A percentile compares a stretch with the other conserved stretches of the same genome.
Conservation (phyloP, 345 rosid species). For the Dipteronia dyeriana region DNA sequence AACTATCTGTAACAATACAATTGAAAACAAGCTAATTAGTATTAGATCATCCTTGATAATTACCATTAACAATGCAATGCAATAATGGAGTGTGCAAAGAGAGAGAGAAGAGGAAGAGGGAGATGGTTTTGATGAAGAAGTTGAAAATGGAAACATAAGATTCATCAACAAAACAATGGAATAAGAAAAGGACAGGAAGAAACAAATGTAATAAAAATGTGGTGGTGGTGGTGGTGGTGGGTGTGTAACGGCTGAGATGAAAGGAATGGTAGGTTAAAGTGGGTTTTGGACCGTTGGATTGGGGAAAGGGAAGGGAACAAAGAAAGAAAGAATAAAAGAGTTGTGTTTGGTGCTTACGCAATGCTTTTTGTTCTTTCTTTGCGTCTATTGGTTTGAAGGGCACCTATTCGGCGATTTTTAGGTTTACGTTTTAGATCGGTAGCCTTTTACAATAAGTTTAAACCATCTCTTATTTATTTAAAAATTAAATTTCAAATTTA, state of each 20-base stretch:
- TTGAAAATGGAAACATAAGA: slow-evolving; percentile 24
- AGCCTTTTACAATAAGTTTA: slow-evolving; percentile 5
- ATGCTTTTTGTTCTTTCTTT: slow-evolving; percentile 28
- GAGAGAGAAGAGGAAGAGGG: slow-evolving; percentile 10
- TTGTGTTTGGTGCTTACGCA: slow-evolving; percentile 32
- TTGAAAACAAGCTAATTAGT: neutral
- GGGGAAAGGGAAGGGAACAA: neutral
- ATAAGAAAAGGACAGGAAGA: slow-evolving; percentile 18
- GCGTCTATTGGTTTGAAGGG: slow-evolving; percentile 27
- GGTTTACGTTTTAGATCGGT: slow-evolving; percentile 19
- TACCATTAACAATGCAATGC: slow-evolving; percentile 30
- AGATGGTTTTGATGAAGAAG: neutral
- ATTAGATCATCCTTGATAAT: slow-evolving; percentile 1
- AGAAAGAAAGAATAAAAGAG: neutral
- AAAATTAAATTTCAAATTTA: no score
- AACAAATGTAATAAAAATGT: slow-evolving; percentile 14
- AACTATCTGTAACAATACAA: neutral
- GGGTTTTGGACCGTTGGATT: slow-evolving; percentile 38
- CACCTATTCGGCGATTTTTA: slow-evolving; percentile 16
- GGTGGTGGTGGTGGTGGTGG: neutral
- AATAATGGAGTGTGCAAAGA: neutral
- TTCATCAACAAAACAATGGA: slow-evolving; percentile 23
- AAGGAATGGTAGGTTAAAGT: slow-evolving; percentile 35
- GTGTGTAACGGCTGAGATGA: slow-evolving; percentile 28
- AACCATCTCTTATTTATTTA: no score